These are phyloP conservation scores for Syncephalis fuscata DNA, from an alignment of 371 early-diverging fungal species.

Conservation along the genomic window DNA sequence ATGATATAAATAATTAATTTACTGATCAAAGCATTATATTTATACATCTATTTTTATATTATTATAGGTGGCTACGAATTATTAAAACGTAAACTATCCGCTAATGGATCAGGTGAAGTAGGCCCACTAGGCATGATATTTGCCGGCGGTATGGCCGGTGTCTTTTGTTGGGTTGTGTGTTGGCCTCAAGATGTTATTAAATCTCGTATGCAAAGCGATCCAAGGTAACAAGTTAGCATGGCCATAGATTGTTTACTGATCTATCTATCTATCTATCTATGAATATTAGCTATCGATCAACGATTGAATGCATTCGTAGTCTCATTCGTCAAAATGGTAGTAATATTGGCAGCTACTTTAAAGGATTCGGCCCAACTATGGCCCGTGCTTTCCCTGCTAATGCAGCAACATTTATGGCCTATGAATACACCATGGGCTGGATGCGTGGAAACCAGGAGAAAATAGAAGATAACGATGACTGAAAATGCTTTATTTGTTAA, in stretches of 20 bases:
- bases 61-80: too few species aligned
- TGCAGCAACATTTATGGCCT: constrained; percentile 58
- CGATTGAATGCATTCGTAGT: constrained; percentile 22
- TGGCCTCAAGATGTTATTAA: constrained; percentile 86
- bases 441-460: constrained; percentile 2
- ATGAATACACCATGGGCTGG: constrained; percentile 6
- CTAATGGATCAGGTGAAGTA: too few species aligned
- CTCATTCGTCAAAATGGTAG: constrained; percentile 24
- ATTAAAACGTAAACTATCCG: too few species aligned
- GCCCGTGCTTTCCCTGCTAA: constrained; percentile 86
- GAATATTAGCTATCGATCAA: constrained; percentile 12
- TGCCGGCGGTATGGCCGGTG: constrained; percentile 68
- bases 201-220: constrained; percentile 52
- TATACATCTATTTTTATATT: too few species aligned
- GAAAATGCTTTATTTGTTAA: too few species aligned
- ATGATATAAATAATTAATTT: too few species aligned
- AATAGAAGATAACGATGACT: constrained; percentile 7
- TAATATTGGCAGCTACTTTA: constrained; percentile 39
- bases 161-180: constrained; percentile 70
- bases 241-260: neutral
- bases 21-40: too few species aligned
- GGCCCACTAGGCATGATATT: too few species aligned
- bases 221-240: constrained; percentile 9
- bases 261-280: neutral
- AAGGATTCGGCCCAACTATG: constrained; percentile 71